Evolutionary conservation across 768 basidiomycete genomes (phyloP), one percentile per base, ranked within the genome.

Genomic region (Hygrophoropsis aurantiaca): DNA sequence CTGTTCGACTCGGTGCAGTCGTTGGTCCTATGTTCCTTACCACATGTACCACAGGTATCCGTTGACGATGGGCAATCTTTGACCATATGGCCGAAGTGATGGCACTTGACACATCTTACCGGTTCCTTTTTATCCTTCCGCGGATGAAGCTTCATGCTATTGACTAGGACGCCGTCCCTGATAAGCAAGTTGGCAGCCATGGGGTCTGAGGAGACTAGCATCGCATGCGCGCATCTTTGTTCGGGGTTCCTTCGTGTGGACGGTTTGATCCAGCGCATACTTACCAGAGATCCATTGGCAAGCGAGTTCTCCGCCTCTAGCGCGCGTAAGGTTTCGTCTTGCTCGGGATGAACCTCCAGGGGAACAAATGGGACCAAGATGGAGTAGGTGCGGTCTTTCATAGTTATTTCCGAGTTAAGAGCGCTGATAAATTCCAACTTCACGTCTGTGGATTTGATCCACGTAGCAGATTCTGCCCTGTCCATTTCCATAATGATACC

Each of bases 291-390:
- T 6, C 11, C 3, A 10, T 7, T 0, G 8, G 15, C 9, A 9
- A 4, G 15, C 3, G 5, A 0, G 20, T 53, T 51, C 11, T 54
- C 49, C 0, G 10, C 0, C 21, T 54, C 38, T 0, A 47, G 3
- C 0, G 19, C 2, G 0, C 27, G 1, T 0, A 51, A 21, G 1
- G 19, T 39, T 38, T 45, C 46, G 0, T 13, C 0, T 1, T 46
- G 23, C 0, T 49, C 34, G 0, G 57, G 50, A 36, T 52, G 40
- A 33, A 61, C 57, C 0, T 44, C 18, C 0, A 54, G 44, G 1
- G 64, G 60, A 2, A 69, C 59, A 20, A 48, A 60, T 21, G 59
- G 54, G 11, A 53, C 16, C 16, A 50, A 24, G 2, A 49, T 18
- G 2, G 33, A 24, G 41, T 42, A 49, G 1, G 2, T 18, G 0